phyloP scores from a whole-genome alignment of 306 rosid genomes.

The Dalbergia cochinchinensis region DNA sequence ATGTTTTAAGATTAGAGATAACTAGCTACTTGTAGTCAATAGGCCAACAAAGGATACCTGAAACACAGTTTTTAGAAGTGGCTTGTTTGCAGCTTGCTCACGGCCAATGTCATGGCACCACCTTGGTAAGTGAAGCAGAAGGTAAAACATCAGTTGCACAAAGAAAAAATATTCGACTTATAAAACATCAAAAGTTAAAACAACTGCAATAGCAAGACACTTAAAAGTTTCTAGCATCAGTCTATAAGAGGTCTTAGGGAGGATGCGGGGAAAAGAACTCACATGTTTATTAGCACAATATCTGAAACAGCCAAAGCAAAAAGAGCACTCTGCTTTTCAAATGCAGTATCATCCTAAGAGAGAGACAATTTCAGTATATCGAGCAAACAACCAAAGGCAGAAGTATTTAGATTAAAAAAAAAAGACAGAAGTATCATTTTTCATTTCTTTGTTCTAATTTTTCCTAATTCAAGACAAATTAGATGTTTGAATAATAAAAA shows the following conservation, averaged over 20 bases:
- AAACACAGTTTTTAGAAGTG: conserved; percentile 93
- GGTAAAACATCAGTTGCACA: conserved; percentile 35
- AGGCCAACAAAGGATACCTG: conserved; percentile 59
- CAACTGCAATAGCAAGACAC: conserved; percentile 5
- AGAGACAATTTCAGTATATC: conserved; percentile 35
- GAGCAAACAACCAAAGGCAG: conserved; percentile 35
- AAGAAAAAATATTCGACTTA: background rate
- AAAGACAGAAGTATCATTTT: conserved; percentile 23
- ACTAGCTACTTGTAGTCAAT: conserved; percentile 12
- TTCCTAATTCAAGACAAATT: background rate
- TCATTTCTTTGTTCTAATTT: conserved; percentile 3
- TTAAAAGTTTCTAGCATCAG: background rate
- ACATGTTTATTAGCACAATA: conserved; percentile 94
- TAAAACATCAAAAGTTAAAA: conserved; percentile 10
- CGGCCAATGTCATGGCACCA: conserved; percentile 99
- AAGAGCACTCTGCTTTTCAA: conserved; percentile 96
- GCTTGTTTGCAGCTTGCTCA: conserved; percentile 98
- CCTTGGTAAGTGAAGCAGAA: conserved; percentile 55
- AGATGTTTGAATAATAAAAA: conserved; percentile 1
- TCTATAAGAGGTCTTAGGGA: background rate
- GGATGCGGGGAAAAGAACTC: conserved; percentile 39
- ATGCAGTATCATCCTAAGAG: conserved; percentile 87
- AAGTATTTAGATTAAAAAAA: background rate
- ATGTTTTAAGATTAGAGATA: conserved; percentile 29
- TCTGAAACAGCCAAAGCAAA: conserved; percentile 95